Conservation (phyloP, 2,329 filamentous ascomycete genomes). For the Epicoccum sorghinum region DNA sequence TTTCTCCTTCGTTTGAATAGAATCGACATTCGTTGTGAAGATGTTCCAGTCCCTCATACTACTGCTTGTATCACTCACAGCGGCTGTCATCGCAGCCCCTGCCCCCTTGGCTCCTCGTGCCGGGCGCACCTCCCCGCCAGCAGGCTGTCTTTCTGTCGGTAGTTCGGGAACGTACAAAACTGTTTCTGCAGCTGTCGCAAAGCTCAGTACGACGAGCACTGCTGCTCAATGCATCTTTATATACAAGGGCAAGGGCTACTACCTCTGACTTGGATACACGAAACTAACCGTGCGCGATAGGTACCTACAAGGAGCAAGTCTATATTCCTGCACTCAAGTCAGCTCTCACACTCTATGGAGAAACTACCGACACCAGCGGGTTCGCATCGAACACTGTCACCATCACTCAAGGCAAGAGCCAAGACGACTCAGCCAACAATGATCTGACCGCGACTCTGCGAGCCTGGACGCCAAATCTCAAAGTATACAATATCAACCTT, state of each 20-base stretch:
- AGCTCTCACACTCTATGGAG: slow-evolving; percentile 63
- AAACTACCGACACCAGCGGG: slow-evolving; percentile 57
- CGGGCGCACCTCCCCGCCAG: slow-evolving; percentile 54
- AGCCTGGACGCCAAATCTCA: slow-evolving; percentile 57
- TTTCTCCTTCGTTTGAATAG: background rate
- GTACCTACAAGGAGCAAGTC: slow-evolving; percentile 68
- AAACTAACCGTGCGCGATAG: background rate
- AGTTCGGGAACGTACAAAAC: slow-evolving; percentile 53
- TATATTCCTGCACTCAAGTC: slow-evolving; percentile 57
- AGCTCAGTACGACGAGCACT: slow-evolving; percentile 60
- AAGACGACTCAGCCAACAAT: slow-evolving; percentile 57
- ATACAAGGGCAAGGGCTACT: slow-evolving; percentile 46
- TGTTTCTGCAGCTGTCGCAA: slow-evolving; percentile 64
- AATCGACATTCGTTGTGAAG: background rate
- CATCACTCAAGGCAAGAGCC: slow-evolving; percentile 56
- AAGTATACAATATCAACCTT: slow-evolving; percentile 68
- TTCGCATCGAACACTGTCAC: slow-evolving; percentile 66
- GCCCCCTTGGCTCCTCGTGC: slow-evolving; percentile 27
- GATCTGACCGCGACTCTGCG: slow-evolving; percentile 61
- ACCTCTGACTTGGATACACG: background rate
- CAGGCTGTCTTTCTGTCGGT: slow-evolving; percentile 59
- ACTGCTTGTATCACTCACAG: slow-evolving; percentile 30
- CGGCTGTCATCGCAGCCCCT: slow-evolving; percentile 30
- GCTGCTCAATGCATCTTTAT: slow-evolving; percentile 67
- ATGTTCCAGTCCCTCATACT: slow-evolving; percentile 25